Base-by-base conservation (phyloP, 1,139 yeast genomes). In the Blastobotrys indianensis region DNA sequence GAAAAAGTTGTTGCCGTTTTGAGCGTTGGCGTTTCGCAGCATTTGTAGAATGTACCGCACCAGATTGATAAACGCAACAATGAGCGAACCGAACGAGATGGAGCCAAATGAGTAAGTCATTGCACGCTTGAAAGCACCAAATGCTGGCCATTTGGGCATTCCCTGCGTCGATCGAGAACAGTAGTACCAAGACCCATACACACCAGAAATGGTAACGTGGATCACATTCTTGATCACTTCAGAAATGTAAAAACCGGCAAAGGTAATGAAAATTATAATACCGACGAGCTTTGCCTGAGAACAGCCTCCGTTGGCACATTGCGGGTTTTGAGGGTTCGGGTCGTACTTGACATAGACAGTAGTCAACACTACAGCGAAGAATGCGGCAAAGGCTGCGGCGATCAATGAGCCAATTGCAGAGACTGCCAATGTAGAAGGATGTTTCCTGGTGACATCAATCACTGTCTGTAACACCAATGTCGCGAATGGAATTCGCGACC, bases 151-250 rank as follows among this genome's bases (percentile, higher is more conserved):
- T 55, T 67, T 75, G 32, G 95, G 95, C 70, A 82, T 73, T 3
- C 95, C 95, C 58, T 83, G 85, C 59, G 83, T 90, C 1, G 88
- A 76, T 52, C 74, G 75, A 39, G 86, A 76, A 61, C 85, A 72
- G 63, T 84, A 88, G 66, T 86, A 88, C 96, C 97, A 88, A 4
- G 94, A 78, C 16, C 97, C 97, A 62, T 77, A 90, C 32, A 88
- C 79, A 31, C 96, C 96, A 20, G 92, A 75, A 49, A 87, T 81
- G 1, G 92, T 80, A 35, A 84, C 85, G 61, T 90, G 95, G 46
- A 88, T 81, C n/a, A 85, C 76, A 58, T 85, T 87, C 67, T 81
- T 80, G 52, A 86, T 73, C 25, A 88, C 95, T 64, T 88, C 97
- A 9, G 94, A 74, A 51, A 87, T 83, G 64, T 82, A 85, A 61